Evolutionary conservation across 106 monocot genomes (phyloP).

Genomic region (Dioscorea dumetorum): DNA sequence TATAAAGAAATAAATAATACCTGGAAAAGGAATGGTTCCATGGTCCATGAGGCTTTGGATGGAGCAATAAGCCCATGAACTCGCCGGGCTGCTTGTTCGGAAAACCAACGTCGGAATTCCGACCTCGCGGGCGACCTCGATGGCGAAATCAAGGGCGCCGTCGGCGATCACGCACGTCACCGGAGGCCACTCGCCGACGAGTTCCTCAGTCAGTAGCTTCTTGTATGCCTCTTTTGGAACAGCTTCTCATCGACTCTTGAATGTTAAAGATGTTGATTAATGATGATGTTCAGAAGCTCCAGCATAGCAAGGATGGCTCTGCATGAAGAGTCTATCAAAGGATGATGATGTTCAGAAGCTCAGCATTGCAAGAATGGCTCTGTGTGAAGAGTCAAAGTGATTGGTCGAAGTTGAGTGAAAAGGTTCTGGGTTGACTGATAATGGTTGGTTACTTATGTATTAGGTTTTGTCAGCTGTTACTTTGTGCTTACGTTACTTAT

Average conservation of each 20-base stretch:
- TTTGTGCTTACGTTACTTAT: no score
- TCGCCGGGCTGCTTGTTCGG: constrained; percentile 27
- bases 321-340: no score
- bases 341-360: no score
- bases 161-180: constrained; percentile 31
- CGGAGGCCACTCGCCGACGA: constrained; percentile 5
- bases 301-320: no score
- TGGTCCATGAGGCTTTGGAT: constrained; percentile 21
- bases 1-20: not conserved
- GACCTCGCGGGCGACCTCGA: constrained; percentile 14
- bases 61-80: constrained; percentile 24
- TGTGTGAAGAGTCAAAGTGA: no score
- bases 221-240: not conserved
- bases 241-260: not conserved
- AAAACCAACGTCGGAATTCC: constrained; percentile 23
- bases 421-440: no score
- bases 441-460: no score
- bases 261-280: no score
- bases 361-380: no score
- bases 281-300: no score
- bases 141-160: constrained; percentile 8
- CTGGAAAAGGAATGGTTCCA: constrained; percentile 29
- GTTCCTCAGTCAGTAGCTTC: constrained; percentile 4
- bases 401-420: no score
- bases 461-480: no score